These are phyloP conservation scores for Cladophialophora immunda DNA, from an alignment of 2,329 filamentous ascomycete genomes.

Conservation along the genomic window DNA sequence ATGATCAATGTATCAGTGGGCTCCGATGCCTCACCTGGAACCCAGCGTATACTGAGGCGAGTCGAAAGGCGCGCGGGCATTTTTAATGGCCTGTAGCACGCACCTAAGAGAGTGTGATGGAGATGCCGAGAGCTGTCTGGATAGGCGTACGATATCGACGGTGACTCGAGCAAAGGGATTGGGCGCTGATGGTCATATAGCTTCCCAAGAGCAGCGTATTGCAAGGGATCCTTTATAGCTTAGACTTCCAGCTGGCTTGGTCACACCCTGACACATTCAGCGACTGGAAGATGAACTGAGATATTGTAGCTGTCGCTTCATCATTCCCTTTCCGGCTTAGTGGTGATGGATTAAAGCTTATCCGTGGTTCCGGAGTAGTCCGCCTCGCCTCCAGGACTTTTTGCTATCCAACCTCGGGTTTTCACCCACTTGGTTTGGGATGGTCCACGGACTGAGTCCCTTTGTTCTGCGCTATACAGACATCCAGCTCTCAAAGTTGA, in stretches of 20 bases:
- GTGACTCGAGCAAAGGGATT: too few relatives aligned
- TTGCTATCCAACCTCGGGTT: conserved; percentile 1
- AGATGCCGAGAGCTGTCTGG: too few relatives aligned
- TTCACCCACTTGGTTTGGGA: neutral
- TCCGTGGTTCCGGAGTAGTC: conserved; percentile 4
- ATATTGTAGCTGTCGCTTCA: conserved; percentile 16
- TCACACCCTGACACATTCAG: neutral
- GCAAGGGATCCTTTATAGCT: neutral
- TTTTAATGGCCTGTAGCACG: neutral
- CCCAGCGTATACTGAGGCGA: conserved; percentile 55
- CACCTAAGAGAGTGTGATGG: neutral
- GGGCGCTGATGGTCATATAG: too few relatives aligned
- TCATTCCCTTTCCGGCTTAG: conserved; percentile 21
- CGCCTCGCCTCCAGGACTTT: neutral
- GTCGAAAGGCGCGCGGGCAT: conserved; percentile 45
- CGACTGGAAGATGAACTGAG: neutral
- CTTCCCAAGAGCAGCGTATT: too few relatives aligned
- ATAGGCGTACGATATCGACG: too few relatives aligned
- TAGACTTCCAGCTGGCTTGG: neutral
- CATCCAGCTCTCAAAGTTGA: neutral
- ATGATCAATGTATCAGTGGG: conserved; percentile 56
- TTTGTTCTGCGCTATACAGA: neutral
- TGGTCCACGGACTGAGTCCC: neutral
- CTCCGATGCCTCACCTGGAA: conserved; percentile 51
- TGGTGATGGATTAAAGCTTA: neutral